Evolutionary conservation across 495 filamentous ascomycete genomes (phyloP).

Genomic region (Aspergillus steynii): DNA sequence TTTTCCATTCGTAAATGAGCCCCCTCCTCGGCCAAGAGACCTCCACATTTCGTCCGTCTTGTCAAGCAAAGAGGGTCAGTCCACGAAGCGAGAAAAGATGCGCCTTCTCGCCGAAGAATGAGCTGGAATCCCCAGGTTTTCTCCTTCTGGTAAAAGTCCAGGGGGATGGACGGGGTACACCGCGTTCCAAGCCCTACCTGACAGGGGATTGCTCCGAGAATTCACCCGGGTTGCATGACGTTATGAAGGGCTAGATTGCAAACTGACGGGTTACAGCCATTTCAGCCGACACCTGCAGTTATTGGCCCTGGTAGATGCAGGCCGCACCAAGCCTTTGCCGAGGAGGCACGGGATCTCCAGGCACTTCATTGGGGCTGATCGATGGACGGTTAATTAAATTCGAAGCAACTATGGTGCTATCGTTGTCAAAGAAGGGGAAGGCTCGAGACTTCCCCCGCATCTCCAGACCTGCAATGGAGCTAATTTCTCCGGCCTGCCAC

Average conservation of each 20-base stretch:
- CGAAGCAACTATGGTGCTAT: not conserved
- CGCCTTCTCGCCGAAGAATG: not conserved
- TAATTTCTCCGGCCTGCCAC: conserved; percentile 2
- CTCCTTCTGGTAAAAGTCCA: conserved; percentile 16
- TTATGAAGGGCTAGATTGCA: conserved; percentile 1
- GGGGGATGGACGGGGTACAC: conserved; percentile 6
- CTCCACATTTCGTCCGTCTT: not conserved
- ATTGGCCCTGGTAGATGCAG: not conserved
- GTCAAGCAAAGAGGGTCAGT: not conserved
- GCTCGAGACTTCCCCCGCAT: not conserved
- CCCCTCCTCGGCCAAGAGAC: not conserved
- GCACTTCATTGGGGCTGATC: not conserved
- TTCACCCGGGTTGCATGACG: conserved; percentile 4
- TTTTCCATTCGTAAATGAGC: not conserved
- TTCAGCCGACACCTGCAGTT: not conserved
- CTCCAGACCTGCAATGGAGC: not conserved
- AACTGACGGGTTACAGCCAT: not conserved
- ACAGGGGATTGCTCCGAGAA: not conserved
- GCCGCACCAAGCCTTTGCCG: not conserved
- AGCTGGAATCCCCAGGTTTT: not conserved
- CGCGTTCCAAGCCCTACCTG: conserved; percentile 1
- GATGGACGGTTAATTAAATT: not conserved
- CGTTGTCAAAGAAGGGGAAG: not conserved
- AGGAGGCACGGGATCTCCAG: not conserved
- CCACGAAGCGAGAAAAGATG: not conserved